A percentile compares a stretch with the other conserved stretches of the same genome.
Conservation (phyloP, 1,139 yeast genomes). For the Kodamaea suecica region DNA sequence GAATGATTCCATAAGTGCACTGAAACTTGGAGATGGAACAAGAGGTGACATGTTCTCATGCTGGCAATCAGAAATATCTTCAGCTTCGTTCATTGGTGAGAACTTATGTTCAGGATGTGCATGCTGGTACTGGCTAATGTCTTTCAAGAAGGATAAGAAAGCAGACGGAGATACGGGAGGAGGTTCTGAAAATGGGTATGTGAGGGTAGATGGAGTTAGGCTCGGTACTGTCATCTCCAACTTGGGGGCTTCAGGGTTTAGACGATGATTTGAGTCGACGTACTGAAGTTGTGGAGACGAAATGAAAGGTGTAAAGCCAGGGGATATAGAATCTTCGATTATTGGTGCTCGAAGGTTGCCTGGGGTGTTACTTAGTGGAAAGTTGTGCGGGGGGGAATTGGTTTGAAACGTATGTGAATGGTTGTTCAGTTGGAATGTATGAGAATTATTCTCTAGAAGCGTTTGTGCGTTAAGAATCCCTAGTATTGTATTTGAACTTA, state of each 20-base stretch:
- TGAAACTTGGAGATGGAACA: slow-evolving; percentile 5
- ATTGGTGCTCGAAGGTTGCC: not conserved
- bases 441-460: too few species aligned
- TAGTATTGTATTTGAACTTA: too few species aligned
- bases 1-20: slow-evolving; percentile 7
- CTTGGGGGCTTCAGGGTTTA: too few species aligned
- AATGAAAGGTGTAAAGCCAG: not conserved
- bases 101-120: slow-evolving; percentile 4
- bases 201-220: too few species aligned
- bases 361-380: not conserved
- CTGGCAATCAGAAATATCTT: too few species aligned
- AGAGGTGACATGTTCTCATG: not conserved
- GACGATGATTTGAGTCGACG: too few species aligned
- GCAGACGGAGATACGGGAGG: slow-evolving; percentile 17
- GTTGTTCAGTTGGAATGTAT: too few species aligned
- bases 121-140: slow-evolving; percentile 15
- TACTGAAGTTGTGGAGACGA: too few species aligned
- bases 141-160: slow-evolving; percentile 21
- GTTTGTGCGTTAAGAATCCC: too few species aligned
- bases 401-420: too few species aligned
- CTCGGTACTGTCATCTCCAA: too few species aligned
- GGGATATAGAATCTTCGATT: not conserved
- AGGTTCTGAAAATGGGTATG: not conserved
- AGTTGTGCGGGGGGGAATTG: too few species aligned
- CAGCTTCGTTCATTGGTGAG: slow-evolving; percentile 2